Base-by-base conservation (phyloP, 2,329 filamentous ascomycete genomes). In the Graphilbum sp. region DNA sequence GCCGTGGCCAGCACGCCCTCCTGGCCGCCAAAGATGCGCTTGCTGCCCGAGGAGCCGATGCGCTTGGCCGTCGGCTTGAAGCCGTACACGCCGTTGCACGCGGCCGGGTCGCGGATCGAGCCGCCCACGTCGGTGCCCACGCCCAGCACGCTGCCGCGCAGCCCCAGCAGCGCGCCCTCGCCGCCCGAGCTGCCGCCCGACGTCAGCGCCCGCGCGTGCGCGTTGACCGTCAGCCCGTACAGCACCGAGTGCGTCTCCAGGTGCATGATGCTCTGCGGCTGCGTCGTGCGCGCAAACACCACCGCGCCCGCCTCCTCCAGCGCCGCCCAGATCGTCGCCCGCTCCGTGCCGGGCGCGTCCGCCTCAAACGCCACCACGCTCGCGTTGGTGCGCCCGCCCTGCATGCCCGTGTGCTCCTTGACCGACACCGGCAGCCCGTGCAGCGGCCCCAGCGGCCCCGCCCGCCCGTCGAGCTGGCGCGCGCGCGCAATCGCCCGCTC, bases 401-500 rank as follows among this genome's bases (percentile, higher is more conserved):
- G 7, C 20, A 25, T 38, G 32, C 37, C 37, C 12, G 34, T 32
- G 9, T 60, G 63, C 13, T 65, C 46, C 33, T 39, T 39, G 27
- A 32, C 19, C 4, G 33, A 35, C 3, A 39, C 19, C 0, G 69
- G 70, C 2, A 75, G 50, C 17, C 56, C 57, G 39, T 59, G 56
- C 2, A 59, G 47, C 11, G 56, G 53, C 0, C 57, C 57, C 11
- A 55, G 20, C 5, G 54, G 47, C n/a, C 41, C 39, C 10, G 54
- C 46, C 34, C 53, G 52, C 6, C 44, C 37, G 43, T 59, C 56
- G 21, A 59, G 50, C 23, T 47, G 49, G 27, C 41, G 36, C 1
- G 56, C 55, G 2, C 53, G 47, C 30, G 45, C 40, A 24, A 59
- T 44, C 13, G 56, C 53, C 35, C 44, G 38, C 19, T 51, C 45